Evolutionary conservation across 2,329 filamentous ascomycete species (phyloP).

Genomic region (Chalara sp.): DNA sequence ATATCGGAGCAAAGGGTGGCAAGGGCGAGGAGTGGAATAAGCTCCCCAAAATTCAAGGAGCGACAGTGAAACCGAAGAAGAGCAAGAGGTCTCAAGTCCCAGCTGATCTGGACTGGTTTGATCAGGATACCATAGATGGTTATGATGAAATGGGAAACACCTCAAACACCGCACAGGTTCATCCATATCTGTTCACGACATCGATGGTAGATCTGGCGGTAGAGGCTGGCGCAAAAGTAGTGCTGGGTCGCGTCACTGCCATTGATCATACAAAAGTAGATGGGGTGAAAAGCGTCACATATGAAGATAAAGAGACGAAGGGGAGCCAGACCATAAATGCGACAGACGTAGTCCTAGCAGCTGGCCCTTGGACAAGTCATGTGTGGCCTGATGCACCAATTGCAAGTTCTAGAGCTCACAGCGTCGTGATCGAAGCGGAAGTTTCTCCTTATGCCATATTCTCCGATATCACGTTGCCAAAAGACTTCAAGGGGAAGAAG

Average conservation of each 20-base stretch:
- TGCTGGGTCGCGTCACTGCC: conserved; percentile 60
- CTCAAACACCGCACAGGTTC: conserved; percentile 83
- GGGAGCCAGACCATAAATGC: conserved; percentile 44
- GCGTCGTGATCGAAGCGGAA: conserved; percentile 55
- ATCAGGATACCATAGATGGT: conserved; percentile 53
- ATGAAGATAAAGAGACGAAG: conserved; percentile 44
- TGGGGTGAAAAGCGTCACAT: conserved; percentile 63
- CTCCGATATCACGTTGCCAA: conserved; percentile 73
- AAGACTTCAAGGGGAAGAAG: conserved; percentile 50
- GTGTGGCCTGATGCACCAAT: conserved; percentile 52
- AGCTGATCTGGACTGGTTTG: conserved; percentile 77
- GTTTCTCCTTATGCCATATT: conserved; percentile 76
- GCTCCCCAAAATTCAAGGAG: conserved; percentile 51
- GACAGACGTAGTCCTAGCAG: conserved; percentile 32
- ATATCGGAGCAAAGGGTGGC: neutral
- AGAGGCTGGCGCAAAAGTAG: conserved; percentile 61
- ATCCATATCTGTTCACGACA: conserved; percentile 85
- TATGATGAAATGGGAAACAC: conserved; percentile 83
- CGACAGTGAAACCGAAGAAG: conserved; percentile 33
- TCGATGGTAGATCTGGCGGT: conserved; percentile 71
- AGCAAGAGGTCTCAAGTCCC: conserved; percentile 54
- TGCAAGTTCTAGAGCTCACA: conserved; percentile 54
- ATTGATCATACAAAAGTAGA: conserved; percentile 55
- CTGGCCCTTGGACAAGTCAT: conserved; percentile 57
- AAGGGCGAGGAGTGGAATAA: conserved; percentile 47